Conservation (phyloP, 1,284 basidiomycete genomes). For the Trichosporon coremiiforme region DNA sequence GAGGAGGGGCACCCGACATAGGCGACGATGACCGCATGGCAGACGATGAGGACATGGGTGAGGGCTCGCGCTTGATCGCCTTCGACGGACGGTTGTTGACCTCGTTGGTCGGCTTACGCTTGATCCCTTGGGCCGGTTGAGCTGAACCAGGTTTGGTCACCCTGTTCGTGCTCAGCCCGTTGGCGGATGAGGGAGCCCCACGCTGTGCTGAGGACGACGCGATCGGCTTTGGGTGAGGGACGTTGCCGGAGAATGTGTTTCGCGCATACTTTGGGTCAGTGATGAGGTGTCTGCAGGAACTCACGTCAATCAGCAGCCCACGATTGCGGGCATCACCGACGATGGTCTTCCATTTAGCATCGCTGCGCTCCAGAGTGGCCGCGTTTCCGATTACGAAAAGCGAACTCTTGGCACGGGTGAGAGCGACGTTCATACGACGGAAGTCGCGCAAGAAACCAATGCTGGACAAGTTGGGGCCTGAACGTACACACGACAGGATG, state of each 20-base stretch:
- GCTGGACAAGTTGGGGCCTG: conserved; percentile 73
- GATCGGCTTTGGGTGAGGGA: background rate
- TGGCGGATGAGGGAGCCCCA: background rate
- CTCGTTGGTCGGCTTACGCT: background rate
- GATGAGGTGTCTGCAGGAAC: conserved; percentile 28
- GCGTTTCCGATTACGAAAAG: conserved; percentile 92
- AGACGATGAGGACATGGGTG: background rate
- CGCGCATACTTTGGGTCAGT: conserved; percentile 8
- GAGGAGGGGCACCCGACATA: background rate
- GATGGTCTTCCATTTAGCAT: conserved; percentile 76
- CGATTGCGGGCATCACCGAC: conserved; percentile 70
- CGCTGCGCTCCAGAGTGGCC: conserved; percentile 79
- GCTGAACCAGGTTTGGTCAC: background rate
- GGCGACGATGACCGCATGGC: conserved; percentile 4
- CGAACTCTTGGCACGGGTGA: conserved; percentile 93
- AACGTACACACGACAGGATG: conserved; percentile 90
- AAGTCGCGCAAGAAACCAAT: conserved; percentile 86
- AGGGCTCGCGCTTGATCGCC: background rate
- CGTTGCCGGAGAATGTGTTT: conserved; percentile 7
- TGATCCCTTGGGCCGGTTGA: background rate
- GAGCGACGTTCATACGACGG: conserved; percentile 94
- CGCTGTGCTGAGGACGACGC: background rate
- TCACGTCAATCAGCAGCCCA: conserved; percentile 56
- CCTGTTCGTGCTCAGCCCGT: background rate
- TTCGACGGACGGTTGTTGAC: background rate